A percentile compares a stretch with the other conserved stretches of the same genome.
phyloP scores from a whole-genome alignment of 306 rosid species.

The Luffa acutangula region DNA sequence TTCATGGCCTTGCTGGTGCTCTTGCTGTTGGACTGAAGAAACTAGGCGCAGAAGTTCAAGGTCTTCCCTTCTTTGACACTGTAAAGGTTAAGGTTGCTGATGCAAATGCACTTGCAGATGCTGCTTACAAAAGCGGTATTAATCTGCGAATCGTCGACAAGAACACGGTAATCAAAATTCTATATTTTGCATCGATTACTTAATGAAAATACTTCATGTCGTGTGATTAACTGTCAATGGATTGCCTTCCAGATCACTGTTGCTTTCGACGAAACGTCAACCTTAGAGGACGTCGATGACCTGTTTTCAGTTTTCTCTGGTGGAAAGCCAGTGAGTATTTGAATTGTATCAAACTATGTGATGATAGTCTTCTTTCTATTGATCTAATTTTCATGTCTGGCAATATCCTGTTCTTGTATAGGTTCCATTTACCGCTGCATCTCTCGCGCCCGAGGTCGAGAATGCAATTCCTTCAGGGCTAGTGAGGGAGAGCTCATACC shows the following conservation, averaged over 20 bases:
- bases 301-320: conserved; percentile 73
- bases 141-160: conserved; percentile 72
- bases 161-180: conserved; percentile 48
- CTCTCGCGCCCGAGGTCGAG: conserved; percentile 78
- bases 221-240: conserved; percentile 10
- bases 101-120: conserved; percentile 59
- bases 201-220: conserved; percentile 5
- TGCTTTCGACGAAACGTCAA: conserved; percentile 91
- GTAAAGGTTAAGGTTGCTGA: conserved; percentile 67
- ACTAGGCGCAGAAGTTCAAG: conserved; percentile 90
- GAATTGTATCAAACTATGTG: not conserved
- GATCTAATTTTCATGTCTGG: not conserved
- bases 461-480: conserved; percentile 58
- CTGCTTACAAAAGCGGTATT: conserved; percentile 58
- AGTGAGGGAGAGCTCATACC: conserved; percentile 60
- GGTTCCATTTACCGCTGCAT: conserved; percentile 88
- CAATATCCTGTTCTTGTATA: conserved; percentile 15
- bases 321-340: conserved; percentile 44
- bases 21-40: conserved; percentile 88
- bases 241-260: conserved; percentile 64
- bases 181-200: conserved; percentile 9
- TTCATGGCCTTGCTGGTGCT: conserved; percentile 90
- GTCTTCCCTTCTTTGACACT: conserved; percentile 89
- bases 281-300: conserved; percentile 85
- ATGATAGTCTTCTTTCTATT: not conserved